phyloP scores from a whole-genome alignment of 495 filamentous ascomycete genomes.

The Daldinia vernicosa region DNA sequence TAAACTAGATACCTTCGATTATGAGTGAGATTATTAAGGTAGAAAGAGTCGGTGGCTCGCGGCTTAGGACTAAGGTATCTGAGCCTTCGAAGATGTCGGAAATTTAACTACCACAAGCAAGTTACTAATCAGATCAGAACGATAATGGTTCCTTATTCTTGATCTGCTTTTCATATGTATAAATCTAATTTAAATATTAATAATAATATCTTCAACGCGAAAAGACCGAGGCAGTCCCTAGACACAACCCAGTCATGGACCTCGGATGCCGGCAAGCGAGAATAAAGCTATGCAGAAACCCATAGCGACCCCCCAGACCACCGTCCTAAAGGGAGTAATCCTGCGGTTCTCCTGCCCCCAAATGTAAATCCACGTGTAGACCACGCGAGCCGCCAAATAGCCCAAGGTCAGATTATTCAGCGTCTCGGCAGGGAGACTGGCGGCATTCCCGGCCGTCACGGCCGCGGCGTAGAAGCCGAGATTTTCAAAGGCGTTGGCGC shows the following conservation, averaged over 20 bases:
- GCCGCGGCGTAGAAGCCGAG: constrained; percentile 59
- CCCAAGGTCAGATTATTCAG: constrained; percentile 54
- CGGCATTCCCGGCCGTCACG: constrained; percentile 60
- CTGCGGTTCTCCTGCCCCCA: constrained; percentile 49
- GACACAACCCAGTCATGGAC: not conserved
- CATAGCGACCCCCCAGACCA: constrained; percentile 52
- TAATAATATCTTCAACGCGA: not conserved
- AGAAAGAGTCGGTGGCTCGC: too few species aligned
- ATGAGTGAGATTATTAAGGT: too few species aligned
- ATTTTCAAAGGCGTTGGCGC: constrained; percentile 60
- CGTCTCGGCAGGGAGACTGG: constrained; percentile 43
- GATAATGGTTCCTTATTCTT: too few species aligned
- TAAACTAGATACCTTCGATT: too few species aligned
- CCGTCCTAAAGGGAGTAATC: constrained; percentile 47
- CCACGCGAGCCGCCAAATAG: constrained; percentile 53
- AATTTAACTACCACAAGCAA: too few species aligned
- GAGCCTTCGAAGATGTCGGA: too few species aligned
- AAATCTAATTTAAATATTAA: too few species aligned
- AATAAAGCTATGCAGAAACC: constrained; percentile 50
- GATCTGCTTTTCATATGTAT: constrained; percentile 5
- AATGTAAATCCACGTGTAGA: constrained; percentile 60
- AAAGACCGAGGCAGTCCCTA: too few species aligned
- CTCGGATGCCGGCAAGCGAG: constrained; percentile 51
- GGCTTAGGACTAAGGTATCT: too few species aligned
- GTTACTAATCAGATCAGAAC: too few species aligned